Evolutionary conservation across 768 basidiomycete species (phyloP), one percentile per base, ranked within the genome.

Genomic region (Hydnum rufescens): DNA sequence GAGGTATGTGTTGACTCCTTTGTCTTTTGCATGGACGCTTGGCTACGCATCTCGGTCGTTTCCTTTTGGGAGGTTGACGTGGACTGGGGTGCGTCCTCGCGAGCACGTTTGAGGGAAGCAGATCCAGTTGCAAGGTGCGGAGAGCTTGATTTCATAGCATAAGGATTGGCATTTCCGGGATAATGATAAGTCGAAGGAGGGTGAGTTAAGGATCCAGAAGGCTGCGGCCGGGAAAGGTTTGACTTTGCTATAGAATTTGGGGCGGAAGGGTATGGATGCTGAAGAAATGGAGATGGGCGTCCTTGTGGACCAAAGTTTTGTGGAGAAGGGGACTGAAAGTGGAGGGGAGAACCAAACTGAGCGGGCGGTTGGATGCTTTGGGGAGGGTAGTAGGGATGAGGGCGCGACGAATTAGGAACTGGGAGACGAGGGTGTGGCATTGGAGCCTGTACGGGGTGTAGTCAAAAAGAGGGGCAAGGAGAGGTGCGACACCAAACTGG

Each of bases 401-500:
- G 8, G 13, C 44, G 44, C 13, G 26, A 16, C 13, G 44, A 13
- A 47, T 26, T 13, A 25, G 13, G 44, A 8, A 47, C 44, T 47
- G 8, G 44, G 13, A 47, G 25, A 13, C 44, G 13, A 25, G 8
- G 34, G 34, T 39, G 34, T 19, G 44, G 13, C 36, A 39, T 39
- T 13, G 8, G 26, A 25, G 44, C 8, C 8, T 47, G 13, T 13
- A 25, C 8, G 44, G 44, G 16, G 26, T 25, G 62, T 89, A 92
- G 65, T 96, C 92, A 66, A 99, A 93, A 55, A 99, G 72, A 1
- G 92, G 89, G 1, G 79, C 72, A 53, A 99, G 74, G 51, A 95
- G 72, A 44, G 81, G 78, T 30, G 83, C 80, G 42, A 99, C 92
- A 53, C 88, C 89, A 66, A 85, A 96, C 60, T 88, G 88, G 16